Evolutionary conservation across 148 eudicot genomes (phyloP), one percentile per base, ranked within the genome.

Genomic region (Camellia japonica): DNA sequence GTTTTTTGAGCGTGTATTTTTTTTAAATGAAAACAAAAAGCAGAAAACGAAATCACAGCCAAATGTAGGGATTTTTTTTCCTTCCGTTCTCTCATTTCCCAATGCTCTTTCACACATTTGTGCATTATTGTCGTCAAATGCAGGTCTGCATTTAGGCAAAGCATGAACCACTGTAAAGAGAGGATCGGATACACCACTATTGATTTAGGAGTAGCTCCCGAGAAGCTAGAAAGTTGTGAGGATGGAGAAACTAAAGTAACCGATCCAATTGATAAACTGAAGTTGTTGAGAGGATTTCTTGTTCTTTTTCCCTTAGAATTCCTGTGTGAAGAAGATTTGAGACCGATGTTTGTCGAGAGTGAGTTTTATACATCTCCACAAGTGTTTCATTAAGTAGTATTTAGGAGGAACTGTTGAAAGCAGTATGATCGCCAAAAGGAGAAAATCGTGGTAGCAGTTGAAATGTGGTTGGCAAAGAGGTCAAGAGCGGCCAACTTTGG

Each of bases 151-250:
- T 84, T 90, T 79, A 89, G 97, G 82, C 90, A 88, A 82, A 89
- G 88, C 78, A 88, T 88, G 89, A 84, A 73, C 64, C 85, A 93
- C 55, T 80, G 88, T 79, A 93, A 80, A 83, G 97, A 91, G 80
- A 89, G 83, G 81, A 83, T 85, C 10, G 94, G 93, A 61, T 85
- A 90, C 85, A 93, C 94, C 41, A 91, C 96, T 56, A 91, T 93
- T n/a, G 98, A 95, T 87, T 81, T 93, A 43, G 98, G 98, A 67
- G 96, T 95, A 71, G 98, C 96, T 23, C 90, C 96, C 51, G 80
- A 80, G 80, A 84, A 82, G 47, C 61, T 88, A 3, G 90, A 87
- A 70, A 46, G 66, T 60, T 51, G 68, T 63, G 83, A 87, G 81
- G 85, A 91, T 23, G 94, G 87, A 54, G 73, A 84, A 77, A 73